Percentiles rank a stretch among this genome's conserved stretches.
These are phyloP conservation scores for Auricularia sp. DNA, from an alignment of 768 basidiomycete genomes.

Conservation along the genomic window DNA sequence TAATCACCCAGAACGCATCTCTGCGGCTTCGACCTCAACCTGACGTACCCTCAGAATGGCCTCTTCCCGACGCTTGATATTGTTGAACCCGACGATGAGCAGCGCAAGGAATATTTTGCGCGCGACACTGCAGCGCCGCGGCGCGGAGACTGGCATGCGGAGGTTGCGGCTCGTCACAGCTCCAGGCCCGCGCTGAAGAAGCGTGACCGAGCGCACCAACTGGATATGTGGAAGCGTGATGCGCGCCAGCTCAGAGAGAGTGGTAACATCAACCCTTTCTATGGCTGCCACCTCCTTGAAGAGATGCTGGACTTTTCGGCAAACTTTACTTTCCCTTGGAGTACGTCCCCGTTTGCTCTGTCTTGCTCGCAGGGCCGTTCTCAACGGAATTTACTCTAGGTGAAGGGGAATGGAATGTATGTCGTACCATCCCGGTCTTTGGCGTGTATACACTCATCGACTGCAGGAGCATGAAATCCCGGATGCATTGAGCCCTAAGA, in stretches of 20 bases:
- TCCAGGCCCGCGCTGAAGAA: not conserved
- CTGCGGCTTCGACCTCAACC: constrained; percentile 55
- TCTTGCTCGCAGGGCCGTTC: constrained; percentile 7
- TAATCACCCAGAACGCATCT: constrained; percentile 34
- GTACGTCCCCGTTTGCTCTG: constrained; percentile 13
- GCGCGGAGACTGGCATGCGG: constrained; percentile 13
- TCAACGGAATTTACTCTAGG: not conserved
- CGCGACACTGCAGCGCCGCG: constrained; percentile 12
- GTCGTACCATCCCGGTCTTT: constrained; percentile 11
- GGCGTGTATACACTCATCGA: constrained; percentile 38
- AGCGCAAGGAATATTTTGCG: not conserved
- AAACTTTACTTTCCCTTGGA: constrained; percentile 61
- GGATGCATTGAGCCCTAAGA: constrained; percentile 34
- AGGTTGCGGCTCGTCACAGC: not conserved
- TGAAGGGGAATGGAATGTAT: not conserved
- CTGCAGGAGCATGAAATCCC: constrained; percentile 4
- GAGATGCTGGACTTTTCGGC: constrained; percentile 62
- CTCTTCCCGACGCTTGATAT: constrained; percentile 31
- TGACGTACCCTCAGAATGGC: constrained; percentile 59
- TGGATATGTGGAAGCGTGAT: constrained; percentile 32
- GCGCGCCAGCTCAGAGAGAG: constrained; percentile 34
- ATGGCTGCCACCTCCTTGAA: constrained; percentile 53
- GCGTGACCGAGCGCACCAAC: not conserved
- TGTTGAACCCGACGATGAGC: constrained; percentile 9
- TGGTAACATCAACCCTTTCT: constrained; percentile 36